Evolutionary conservation across 2,329 filamentous ascomycete species (phyloP), one percentile per base, ranked within the genome.

Genomic region (Coniochaeta hoffmannii): DNA sequence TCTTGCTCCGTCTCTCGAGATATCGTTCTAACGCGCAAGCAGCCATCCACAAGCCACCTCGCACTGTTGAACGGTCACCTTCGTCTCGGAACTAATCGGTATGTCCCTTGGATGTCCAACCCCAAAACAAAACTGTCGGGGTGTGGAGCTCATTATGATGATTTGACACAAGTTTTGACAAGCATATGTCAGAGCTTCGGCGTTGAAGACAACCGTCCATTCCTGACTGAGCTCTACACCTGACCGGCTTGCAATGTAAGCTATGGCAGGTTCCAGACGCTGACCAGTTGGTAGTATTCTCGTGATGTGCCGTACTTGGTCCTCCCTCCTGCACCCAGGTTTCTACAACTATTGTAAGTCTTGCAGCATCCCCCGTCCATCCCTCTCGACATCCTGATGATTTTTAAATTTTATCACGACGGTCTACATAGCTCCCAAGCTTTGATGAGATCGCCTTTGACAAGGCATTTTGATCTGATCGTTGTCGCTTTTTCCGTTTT

Each of bases 181-280:
- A 95, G 90, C 90, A 95, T 95, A 95, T 95, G 90, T 95, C 90
- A 81, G 86, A 95, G 90, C 84, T 79, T 76, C 69, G 69, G 76
- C 76, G 58, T 66, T 68, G 73, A 79, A 69, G 80, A 82, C 64
- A 51, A 73, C 54, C 41, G 41, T 66, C 72, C 69, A 66, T 73
- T 65, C 73, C 74, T 76, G 74, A 76, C 59, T 53, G 28, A 34
- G 15, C 41, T 46, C 30, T 9, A 51, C 19, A 51, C 49, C 11
- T 19, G 49, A 34, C 22, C 8, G 31, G 49, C n/a, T 34, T 51
- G 1, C 19, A 19, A 53, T 35, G 50, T 57, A 32, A 17, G 15
- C 12, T 46, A 7, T 36, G 3, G 3, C 15, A 22, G 5, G 1
- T 15, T 24, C 38, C 19, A 4, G 22, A 15, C 11, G 41, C 41